Evolutionary conservation across 768 basidiomycete genomes (phyloP), one percentile per base, ranked within the genome.

Genomic region (Tylopilus vinaceipallidus): DNA sequence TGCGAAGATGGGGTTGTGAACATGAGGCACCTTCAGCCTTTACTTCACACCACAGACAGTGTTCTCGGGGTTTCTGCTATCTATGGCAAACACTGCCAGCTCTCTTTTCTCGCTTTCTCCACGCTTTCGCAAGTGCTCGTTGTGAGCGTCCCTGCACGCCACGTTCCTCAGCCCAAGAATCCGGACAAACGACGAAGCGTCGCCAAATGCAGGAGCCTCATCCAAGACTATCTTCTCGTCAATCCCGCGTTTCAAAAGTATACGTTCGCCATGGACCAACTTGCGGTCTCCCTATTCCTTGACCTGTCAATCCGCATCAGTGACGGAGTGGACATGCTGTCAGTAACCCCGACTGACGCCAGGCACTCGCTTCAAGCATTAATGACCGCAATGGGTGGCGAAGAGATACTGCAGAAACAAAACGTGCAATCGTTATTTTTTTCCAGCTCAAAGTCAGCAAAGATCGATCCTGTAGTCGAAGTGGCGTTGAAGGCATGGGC

Each of bases 191-290:
- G 12, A 26, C 52, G 6, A 22, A 27, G 39, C 5, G 30, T 56
- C 5, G 22, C 35, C 9, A 43, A 40, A 35, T 55, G 49, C 23
- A 63, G 63, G 14, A 36, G 42, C 3, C 50, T 70, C 4, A 56
- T 80, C 7, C 50, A 65, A 41, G 56, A 66, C 9, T 39, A 40
- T 6, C 62, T 80, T 36, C 54, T 80, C 4, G 56, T 64, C 38
- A 49, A 70, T 26, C 17, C 58, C 0, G 27, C 52, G 2, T 46
- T 63, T 23, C 55, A 47, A 14, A 79, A 76, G 49, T 62, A 68
- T 41, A 71, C 73, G 0, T 77, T 82, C 38, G 60, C 63, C 29
- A 76, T 79, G 77, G 80, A 80, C 53, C 67, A 64, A 33, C 55
- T 81, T 1, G 67, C 71, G 0, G 51, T 69, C 4, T 63, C 76